These are phyloP conservation scores for Breviolum minutum DNA, from an alignment of 73 alveolate genomes.

Conservation along the genomic window DNA sequence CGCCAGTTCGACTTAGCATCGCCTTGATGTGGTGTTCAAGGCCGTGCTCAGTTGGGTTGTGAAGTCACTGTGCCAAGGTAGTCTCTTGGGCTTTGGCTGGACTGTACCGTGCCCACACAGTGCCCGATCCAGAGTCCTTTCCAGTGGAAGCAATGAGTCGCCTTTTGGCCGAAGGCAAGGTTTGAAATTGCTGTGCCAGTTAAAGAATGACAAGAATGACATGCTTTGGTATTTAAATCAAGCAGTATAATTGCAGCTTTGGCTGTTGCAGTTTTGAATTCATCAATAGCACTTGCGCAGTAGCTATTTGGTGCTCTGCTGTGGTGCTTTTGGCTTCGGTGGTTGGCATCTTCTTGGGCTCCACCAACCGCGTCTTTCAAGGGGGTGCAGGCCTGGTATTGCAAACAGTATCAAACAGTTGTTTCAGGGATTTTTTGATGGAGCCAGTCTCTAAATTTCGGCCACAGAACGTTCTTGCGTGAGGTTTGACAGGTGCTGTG, in stretches of 20 bases:
- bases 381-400: not conserved
- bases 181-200: not conserved
- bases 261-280: too few species aligned
- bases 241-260: too few species aligned
- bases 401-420: too few species aligned
- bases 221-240: not conserved
- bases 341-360: conserved; percentile 2
- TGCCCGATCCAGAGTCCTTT: conserved; percentile 25
- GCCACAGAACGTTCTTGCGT: not conserved
- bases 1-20: too few species aligned
- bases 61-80: not conserved
- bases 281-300: not conserved
- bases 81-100: conserved; percentile 58
- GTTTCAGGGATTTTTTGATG: too few species aligned
- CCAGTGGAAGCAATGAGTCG: conserved; percentile 41
- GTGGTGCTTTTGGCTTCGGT: conserved; percentile 25
- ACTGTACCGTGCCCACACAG: conserved; percentile 24
- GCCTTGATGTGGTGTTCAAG: too few species aligned
- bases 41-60: not conserved
- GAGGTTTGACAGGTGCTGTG: conserved; percentile 22
- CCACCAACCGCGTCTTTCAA: not conserved
- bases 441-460: too few species aligned
- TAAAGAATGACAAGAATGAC: not conserved
- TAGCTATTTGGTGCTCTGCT: conserved; percentile 23
- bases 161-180: conserved; percentile 38